Evolutionary conservation across 139 green algal genomes (phyloP).

Genomic region (Chlorella sp.): DNA sequence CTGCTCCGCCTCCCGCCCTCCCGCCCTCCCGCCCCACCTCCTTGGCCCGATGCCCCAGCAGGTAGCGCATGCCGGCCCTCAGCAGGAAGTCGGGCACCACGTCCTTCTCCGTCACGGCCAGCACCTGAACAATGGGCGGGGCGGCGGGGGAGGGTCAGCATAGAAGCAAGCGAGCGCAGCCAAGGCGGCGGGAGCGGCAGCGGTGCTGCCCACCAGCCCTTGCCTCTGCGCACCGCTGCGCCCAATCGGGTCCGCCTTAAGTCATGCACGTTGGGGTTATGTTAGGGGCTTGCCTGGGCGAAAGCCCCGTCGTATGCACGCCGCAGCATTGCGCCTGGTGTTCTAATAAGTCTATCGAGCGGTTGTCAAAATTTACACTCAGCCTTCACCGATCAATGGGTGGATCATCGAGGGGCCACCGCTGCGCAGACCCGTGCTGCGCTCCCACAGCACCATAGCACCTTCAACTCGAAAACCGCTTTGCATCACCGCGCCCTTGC

Average conservation of each 20-base stretch:
- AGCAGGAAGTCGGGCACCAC: conserved; percentile 79
- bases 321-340: conserved; percentile 1
- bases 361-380: too few species aligned
- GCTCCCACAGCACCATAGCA: too few species aligned
- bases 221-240: neutral
- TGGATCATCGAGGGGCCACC: too few species aligned
- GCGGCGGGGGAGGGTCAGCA: neutral
- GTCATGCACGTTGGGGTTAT: neutral
- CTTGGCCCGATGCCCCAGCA: conserved; percentile 61
- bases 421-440: too few species aligned
- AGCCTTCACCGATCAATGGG: too few species aligned
- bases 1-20: too few species aligned
- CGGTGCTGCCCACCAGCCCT: neutral
- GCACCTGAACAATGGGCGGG: neutral
- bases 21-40: conserved; percentile 31
- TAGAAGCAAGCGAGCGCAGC: neutral
- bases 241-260: neutral
- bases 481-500: too few species aligned
- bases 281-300: neutral
- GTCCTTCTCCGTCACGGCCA: conserved; percentile 61
- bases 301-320: conserved; percentile 1
- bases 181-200: neutral
- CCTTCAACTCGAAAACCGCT: too few species aligned
- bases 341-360: too few species aligned
- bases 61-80: conserved; percentile 71